Percentiles rank a stretch among this genome's conserved stretches.
Evolutionary conservation across 441 rosid species (phyloP).

Genomic region (Erodium chrysanthum): DNA sequence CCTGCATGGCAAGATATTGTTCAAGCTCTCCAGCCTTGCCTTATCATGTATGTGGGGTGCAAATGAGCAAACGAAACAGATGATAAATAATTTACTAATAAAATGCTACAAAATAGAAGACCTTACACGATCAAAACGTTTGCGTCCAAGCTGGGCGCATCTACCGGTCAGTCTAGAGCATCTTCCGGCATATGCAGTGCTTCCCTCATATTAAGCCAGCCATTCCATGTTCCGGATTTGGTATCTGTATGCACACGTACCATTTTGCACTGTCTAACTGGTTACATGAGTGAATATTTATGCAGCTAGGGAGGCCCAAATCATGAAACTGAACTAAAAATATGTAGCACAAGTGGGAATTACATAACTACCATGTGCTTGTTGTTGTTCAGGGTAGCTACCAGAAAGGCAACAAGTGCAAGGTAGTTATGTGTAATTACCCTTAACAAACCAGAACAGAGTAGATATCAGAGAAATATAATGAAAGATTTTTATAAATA

Average conservation of each 20-base stretch:
- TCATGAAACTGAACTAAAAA: not conserved
- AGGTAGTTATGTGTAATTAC: not conserved
- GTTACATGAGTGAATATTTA: too few relatives aligned
- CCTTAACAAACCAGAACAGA: not conserved
- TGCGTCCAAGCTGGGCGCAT: not conserved
- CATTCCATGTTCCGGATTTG: not conserved
- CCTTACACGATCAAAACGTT: not conserved
- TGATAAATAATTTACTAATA: too few relatives aligned
- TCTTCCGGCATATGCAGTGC: not conserved
- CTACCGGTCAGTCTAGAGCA: not conserved
- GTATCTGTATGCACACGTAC: not conserved
- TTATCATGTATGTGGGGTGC: not conserved
- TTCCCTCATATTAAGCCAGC: not conserved
- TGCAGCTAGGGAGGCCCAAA: too few relatives aligned
- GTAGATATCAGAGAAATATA: slow-evolving; percentile 1
- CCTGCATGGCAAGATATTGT: not conserved
- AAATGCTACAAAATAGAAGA: not conserved
- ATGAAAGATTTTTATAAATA: slow-evolving; percentile 2
- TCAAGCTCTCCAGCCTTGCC: not conserved
- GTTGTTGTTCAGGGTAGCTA: not conserved
- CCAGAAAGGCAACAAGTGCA: not conserved
- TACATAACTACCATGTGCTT: not conserved
- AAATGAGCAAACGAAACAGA: not conserved
- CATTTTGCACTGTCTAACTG: too few relatives aligned
- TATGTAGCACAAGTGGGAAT: not conserved